Evolutionary conservation across 345 rosid genomes (phyloP).

Genomic region (Theobroma cacao): DNA sequence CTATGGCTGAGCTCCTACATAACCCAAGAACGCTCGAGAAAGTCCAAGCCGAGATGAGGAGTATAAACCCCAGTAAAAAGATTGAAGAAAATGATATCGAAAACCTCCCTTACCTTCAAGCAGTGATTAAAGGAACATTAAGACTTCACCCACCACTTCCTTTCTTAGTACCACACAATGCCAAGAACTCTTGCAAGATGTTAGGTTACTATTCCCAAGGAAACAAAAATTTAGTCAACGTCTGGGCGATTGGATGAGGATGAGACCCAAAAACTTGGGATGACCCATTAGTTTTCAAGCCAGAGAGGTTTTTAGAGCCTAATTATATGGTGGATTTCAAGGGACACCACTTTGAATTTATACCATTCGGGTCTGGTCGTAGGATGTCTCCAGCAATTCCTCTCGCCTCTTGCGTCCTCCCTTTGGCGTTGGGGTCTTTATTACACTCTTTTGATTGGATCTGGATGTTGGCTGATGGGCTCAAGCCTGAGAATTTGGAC

Average conservation of each 20-base stretch:
- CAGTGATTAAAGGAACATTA: slow-evolving; percentile 68
- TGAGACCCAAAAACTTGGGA: slow-evolving; percentile 62
- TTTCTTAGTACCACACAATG: slow-evolving; percentile 76
- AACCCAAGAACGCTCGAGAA: slow-evolving; percentile 40
- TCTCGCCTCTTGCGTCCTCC: slow-evolving; percentile 56
- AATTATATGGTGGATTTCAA: slow-evolving; percentile 38
- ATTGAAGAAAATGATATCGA: slow-evolving; percentile 53
- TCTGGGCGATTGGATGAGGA: slow-evolving; percentile 63
- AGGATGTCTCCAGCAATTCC: slow-evolving; percentile 84
- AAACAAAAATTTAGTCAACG: slow-evolving; percentile 70
- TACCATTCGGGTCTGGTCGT: slow-evolving; percentile 79
- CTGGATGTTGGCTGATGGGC: slow-evolving; percentile 46
- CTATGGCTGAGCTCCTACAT: slow-evolving; percentile 69
- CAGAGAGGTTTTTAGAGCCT: slow-evolving; percentile 58
- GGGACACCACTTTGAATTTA: slow-evolving; percentile 60
- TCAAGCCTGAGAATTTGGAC: slow-evolving; percentile 47
- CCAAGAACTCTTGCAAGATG: slow-evolving; percentile 58
- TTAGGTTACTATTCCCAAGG: slow-evolving; percentile 59
- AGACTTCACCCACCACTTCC: slow-evolving; percentile 81
- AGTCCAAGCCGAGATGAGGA: slow-evolving; percentile 51
- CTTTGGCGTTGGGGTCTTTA: slow-evolving; percentile 59
- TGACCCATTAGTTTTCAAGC: slow-evolving; percentile 47
- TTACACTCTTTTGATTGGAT: slow-evolving; percentile 58
- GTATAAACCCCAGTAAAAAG: slow-evolving; percentile 27
- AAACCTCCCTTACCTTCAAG: slow-evolving; percentile 62